Conservation (phyloP, 2,329 filamentous ascomycete genomes). For the Aspergillus jensenii region DNA sequence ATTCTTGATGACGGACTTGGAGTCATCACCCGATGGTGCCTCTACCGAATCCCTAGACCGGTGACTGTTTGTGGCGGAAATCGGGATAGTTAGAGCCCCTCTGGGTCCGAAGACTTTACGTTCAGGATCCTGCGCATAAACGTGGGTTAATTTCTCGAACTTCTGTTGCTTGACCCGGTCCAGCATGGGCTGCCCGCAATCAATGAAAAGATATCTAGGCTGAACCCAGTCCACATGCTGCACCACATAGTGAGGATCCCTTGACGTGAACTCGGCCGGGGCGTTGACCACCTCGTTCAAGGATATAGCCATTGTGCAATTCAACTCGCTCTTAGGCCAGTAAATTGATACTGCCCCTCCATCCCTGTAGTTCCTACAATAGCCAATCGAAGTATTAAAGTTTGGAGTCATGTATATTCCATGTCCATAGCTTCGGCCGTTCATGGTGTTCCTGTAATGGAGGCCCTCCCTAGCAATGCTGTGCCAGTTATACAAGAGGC, state of each 20-base stretch:
- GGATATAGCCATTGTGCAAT: constrained; percentile 62
- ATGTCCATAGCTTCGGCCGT: constrained; percentile 73
- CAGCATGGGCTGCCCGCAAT: constrained; percentile 21
- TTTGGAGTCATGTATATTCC: constrained; percentile 77
- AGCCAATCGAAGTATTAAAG: constrained; percentile 57
- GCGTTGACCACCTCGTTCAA: constrained; percentile 84
- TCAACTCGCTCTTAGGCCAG: constrained; percentile 70
- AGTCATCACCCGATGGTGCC: not conserved
- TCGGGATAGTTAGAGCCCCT: constrained; percentile 50
- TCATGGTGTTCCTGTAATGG: constrained; percentile 61
- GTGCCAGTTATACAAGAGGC: constrained; percentile 77
- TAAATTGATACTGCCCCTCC: too few relatives aligned
- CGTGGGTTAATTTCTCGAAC: constrained; percentile 4
- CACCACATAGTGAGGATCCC: constrained; percentile 67
- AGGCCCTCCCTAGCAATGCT: constrained; percentile 81
- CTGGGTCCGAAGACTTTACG: constrained; percentile 43
- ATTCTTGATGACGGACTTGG: not conserved
- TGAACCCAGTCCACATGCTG: constrained; percentile 81
- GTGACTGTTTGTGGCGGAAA: constrained; percentile 50
- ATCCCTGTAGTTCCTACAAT: constrained; percentile 33
- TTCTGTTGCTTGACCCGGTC: not conserved
- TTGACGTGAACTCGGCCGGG: constrained; percentile 59
- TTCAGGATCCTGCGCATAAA: constrained; percentile 39
- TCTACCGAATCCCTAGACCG: constrained; percentile 7
- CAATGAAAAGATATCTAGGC: constrained; percentile 77